phyloP scores from a whole-genome alignment of 2,329 filamentous ascomycete species.

The Claviceps cyperi region DNA sequence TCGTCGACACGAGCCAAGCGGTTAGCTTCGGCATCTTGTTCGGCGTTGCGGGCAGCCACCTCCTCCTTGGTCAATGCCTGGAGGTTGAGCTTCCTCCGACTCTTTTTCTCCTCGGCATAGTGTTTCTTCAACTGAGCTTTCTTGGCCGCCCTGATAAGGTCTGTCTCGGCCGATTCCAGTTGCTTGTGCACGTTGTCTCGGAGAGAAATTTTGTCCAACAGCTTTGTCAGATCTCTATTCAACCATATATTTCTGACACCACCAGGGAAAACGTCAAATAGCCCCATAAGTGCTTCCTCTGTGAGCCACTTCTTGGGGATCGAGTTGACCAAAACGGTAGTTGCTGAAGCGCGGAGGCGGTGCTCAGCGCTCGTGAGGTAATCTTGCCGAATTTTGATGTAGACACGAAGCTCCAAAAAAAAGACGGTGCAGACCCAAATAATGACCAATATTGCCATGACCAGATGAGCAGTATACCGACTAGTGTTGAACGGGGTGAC shows the following conservation, averaged over 20 bases:
- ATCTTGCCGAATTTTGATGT: slow-evolving; percentile 85
- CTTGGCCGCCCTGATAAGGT: slow-evolving; percentile 66
- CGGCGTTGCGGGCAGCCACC: slow-evolving; percentile 29
- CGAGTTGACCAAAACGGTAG: slow-evolving; percentile 81
- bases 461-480: slow-evolving; percentile 71
- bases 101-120: slow-evolving; percentile 49
- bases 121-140: slow-evolving; percentile 60
- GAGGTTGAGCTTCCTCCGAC: slow-evolving; percentile 36
- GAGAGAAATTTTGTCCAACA: slow-evolving; percentile 70
- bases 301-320: slow-evolving; percentile 87
- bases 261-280: slow-evolving; percentile 94
- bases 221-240: slow-evolving; percentile 72
- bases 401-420: slow-evolving; percentile 72
- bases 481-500: slow-evolving; percentile 49
- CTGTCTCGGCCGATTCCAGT: slow-evolving; percentile 72
- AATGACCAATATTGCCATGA: slow-evolving; percentile 65
- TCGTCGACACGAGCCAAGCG: slow-evolving; percentile 32
- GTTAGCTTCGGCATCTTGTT: slow-evolving; percentile 34
- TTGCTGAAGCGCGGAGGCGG: slow-evolving; percentile 81
- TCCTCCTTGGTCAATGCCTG: slow-evolving; percentile 38
- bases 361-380: slow-evolving; percentile 92
- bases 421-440: slow-evolving; percentile 78
- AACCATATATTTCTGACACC: slow-evolving; percentile 95
- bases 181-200: slow-evolving; percentile 55
- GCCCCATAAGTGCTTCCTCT: slow-evolving; percentile 60